A percentile compares a stretch with the other conserved stretches of the same genome.
Conservation (phyloP, 148 eudicot genomes). For the Vaccinium myrtillus region DNA sequence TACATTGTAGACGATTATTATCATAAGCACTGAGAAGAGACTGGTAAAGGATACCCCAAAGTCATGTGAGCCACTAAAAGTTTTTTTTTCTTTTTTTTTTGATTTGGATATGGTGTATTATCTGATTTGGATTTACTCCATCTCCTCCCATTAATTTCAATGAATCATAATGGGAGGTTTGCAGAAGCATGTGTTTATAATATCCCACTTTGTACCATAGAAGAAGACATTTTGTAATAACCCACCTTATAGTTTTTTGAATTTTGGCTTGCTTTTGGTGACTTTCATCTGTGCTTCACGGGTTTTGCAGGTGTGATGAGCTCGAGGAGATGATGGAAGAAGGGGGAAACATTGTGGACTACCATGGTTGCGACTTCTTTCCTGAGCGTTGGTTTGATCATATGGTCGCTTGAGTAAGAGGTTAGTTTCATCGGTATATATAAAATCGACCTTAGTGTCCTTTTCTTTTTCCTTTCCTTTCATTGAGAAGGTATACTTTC, state of each 20-base stretch:
- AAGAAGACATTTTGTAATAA: background rate
- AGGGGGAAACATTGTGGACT: slow-evolving; percentile 85
- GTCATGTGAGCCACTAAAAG: background rate
- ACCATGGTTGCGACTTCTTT: slow-evolving; percentile 95
- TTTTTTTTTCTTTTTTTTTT: too few species aligned
- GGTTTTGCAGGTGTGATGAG: slow-evolving; percentile 71
- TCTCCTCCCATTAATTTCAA: too few species aligned
- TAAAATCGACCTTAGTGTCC: background rate
- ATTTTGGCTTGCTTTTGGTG: too few species aligned
- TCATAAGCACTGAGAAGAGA: background rate
- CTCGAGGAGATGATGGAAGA: slow-evolving; percentile 88
- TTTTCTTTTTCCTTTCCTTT: background rate
- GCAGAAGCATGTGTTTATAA: background rate
- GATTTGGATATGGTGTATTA: too few species aligned
- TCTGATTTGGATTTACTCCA: too few species aligned
- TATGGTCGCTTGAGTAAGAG: slow-evolving; percentile 80
- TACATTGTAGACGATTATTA: background rate
- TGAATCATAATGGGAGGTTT: background rate
- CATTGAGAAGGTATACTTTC: background rate
- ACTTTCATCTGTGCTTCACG: background rate
- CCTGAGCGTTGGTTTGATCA: slow-evolving; percentile 95
- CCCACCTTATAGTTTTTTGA: background rate
- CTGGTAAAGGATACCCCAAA: background rate
- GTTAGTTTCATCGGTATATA: slow-evolving; percentile 24
- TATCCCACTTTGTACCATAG: background rate